Evolutionary conservation across 768 basidiomycete species (phyloP).

Genomic region (Dendrothele bispora): DNA sequence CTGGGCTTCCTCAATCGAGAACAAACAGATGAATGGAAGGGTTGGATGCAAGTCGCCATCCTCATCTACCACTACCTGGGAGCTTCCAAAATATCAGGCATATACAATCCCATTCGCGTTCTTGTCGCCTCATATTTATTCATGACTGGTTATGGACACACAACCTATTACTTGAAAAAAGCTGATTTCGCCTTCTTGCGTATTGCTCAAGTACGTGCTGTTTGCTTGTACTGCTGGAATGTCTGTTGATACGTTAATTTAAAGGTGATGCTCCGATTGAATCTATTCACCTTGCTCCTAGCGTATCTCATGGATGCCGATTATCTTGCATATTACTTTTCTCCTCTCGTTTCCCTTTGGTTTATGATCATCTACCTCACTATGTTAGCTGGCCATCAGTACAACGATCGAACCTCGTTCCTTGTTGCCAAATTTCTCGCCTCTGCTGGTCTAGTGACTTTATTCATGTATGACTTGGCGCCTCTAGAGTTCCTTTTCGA

Average conservation of each 20-base stretch:
- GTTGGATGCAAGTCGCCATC: constrained; percentile 97
- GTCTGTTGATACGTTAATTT: constrained; percentile 7
- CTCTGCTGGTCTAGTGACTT: constrained; percentile 63
- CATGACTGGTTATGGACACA: constrained; percentile 93
- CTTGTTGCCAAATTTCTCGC: constrained; percentile 68
- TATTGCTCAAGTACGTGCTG: constrained; percentile 60
- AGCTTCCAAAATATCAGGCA: constrained; percentile 88
- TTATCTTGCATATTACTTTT: constrained; percentile 90
- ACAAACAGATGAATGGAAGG: constrained; percentile 97
- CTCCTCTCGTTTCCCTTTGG: constrained; percentile 90
- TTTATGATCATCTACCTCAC: constrained; percentile 85
- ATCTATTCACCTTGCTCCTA: constrained; percentile 77
- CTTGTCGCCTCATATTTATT: constrained; percentile 89
- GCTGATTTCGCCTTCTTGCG: constrained; percentile 82
- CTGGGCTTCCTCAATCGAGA: constrained; percentile 88
- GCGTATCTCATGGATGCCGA: constrained; percentile 92
- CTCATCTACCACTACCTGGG: constrained; percentile 92
- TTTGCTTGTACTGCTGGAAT: constrained; percentile 2
- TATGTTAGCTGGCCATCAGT: constrained; percentile 65
- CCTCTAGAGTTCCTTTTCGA: constrained; percentile 65
- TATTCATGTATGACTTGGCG: constrained; percentile 64
- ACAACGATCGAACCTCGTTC: constrained; percentile 71
- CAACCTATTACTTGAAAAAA: constrained; percentile 86
- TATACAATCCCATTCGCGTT: constrained; percentile 89
- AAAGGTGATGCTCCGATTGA: constrained; percentile 78